These are phyloP conservation scores for Fusarium sacchari DNA, from an alignment of 2,329 filamentous ascomycete genomes.

Conservation along the genomic window DNA sequence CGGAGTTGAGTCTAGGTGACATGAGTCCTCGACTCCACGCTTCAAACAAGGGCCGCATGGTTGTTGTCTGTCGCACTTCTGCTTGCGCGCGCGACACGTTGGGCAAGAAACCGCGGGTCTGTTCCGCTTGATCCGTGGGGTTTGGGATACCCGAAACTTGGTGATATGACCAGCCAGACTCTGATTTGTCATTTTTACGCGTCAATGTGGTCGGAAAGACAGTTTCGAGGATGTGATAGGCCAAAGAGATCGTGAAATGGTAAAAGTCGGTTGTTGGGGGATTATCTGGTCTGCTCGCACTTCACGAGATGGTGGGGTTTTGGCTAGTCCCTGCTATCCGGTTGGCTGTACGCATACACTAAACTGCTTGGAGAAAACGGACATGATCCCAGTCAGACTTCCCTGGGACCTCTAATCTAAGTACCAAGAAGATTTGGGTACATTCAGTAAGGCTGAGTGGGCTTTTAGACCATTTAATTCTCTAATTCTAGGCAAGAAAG, in stretches of 20 bases:
- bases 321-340: no score
- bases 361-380: neutral
- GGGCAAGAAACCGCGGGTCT: slow-evolving; percentile 4
- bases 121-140: slow-evolving; percentile 1
- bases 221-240: rapidly evolving
- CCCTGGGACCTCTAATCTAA: neutral
- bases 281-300: neutral
- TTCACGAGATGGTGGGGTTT: neutral
- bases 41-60: slow-evolving; percentile 8
- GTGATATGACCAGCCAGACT: neutral
- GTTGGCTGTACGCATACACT: neutral
- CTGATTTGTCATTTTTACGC: neutral
- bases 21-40: neutral
- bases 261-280: neutral
- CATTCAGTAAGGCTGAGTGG: rapidly evolving
- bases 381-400: neutral
- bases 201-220: rapidly evolving
- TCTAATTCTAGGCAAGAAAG: rapidly evolving
- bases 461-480: neutral
- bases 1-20: neutral
- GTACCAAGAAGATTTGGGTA: rapidly evolving
- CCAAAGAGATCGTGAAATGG: neutral
- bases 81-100: slow-evolving; percentile 9
- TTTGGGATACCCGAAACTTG: neutral
- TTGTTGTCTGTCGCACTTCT: slow-evolving; percentile 19